Evolutionary conservation across 768 basidiomycete species (phyloP), one percentile per base, ranked within the genome.

Genomic region (Artomyces pyxidatus): DNA sequence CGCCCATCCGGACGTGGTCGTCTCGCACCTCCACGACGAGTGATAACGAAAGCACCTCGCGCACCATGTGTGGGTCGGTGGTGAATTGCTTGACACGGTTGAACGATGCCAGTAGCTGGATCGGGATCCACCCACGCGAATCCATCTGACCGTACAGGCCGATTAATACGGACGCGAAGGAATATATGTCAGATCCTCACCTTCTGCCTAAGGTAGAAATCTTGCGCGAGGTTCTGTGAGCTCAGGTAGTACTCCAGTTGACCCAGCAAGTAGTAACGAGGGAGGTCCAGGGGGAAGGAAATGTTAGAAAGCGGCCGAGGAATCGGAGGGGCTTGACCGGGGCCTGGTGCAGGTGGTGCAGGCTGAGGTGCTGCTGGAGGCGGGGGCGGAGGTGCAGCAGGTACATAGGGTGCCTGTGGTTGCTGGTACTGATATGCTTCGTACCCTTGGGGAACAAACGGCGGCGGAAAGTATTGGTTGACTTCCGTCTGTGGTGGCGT

Each of bases 201-300:
- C 69, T 79, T 72, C 66, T 82, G 75, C 45, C 90, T 76, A 29
- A 97, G 71, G 68, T 76, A 95, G 56, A 86, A 75, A 63, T 97
- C 93, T 61, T 82, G 79, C n/a, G 78, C 85, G 69, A 97, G 73
- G 62, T 95, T 96, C 62, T 96, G 83, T 48, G 84, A 73, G 57
- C 90, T 89, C 57, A 97, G 73, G 68, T 95, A 97, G 65, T 91
- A 96, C 66, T 95, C 94, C 45, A 95, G 67, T 65, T 95, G 87
- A 1, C 80, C 83, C 38, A 95, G 75, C 23, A 95, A 70, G 61
- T 77, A 81, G 58, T 74, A 84, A 42, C 81, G 65, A 43, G 76
- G 80, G 21, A 77, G 66, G 59, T 93, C 89, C 11, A 88, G 61
- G 2, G 80, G 73, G 68, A 78, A 82, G 4, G 73, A 57, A 12